Evolutionary conservation across 768 basidiomycete genomes (phyloP).

Genomic region (Tulasnella calospora): DNA sequence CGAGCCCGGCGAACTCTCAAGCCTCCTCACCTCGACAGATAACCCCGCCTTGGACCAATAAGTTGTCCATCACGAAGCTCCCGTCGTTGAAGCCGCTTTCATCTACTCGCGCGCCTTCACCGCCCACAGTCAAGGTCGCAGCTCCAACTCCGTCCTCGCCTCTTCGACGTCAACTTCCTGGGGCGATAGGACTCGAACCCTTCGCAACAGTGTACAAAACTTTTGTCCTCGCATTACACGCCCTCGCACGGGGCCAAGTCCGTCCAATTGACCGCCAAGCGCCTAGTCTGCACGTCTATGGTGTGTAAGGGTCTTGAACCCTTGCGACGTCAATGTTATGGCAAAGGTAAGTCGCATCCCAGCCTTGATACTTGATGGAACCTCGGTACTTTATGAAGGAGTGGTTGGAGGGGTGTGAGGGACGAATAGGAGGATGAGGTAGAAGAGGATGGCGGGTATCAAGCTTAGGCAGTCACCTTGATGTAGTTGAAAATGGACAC

Average conservation of each 20-base stretch:
- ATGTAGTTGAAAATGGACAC: no score
- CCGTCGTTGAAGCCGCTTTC: conserved; percentile 10
- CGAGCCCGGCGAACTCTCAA: neutral
- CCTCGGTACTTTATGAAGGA: no score
- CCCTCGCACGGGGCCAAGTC: conserved; percentile 50
- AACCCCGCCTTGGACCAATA: conserved; percentile 24
- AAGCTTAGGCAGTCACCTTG: no score
- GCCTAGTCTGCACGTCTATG: no score
- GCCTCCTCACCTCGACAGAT: conserved; percentile 8
- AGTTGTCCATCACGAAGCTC: conserved; percentile 36
- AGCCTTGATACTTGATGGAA: no score
- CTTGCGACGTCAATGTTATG: no score
- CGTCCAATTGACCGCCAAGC: no score
- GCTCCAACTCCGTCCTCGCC: neutral
- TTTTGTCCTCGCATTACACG: conserved; percentile 57
- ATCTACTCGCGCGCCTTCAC: conserved; percentile 7
- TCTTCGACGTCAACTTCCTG: neutral
- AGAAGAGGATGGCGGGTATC: no score
- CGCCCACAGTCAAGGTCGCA: conserved; percentile 30
- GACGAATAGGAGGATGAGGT: no score
- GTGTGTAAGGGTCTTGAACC: no score
- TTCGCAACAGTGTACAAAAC: neutral
- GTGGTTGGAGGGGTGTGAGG: no score
- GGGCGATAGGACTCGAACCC: neutral
- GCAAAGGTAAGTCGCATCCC: no score